These are phyloP conservation scores for Creolimax fragrantissima DNA, from an alignment of 78 protist species.

Conservation along the genomic window DNA sequence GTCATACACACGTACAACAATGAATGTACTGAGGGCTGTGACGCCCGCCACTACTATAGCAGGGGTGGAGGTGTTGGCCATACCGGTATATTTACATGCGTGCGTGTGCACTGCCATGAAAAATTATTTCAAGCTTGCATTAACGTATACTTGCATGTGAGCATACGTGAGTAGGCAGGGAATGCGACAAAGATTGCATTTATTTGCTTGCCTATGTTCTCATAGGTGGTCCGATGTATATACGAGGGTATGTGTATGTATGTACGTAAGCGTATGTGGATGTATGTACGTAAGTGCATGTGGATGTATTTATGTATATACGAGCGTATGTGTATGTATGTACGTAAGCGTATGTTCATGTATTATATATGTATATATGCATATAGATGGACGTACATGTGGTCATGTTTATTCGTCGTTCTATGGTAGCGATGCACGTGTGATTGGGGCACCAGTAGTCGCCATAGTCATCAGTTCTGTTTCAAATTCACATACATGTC, in stretches of 20 bases:
- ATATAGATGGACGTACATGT: background rate
- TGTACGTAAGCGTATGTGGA: background rate
- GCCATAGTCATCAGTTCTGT: no score
- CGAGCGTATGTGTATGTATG: background rate
- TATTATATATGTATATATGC: background rate
- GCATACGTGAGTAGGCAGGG: no score
- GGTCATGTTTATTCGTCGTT: background rate
- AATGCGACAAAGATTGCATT: no score
- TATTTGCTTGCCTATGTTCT: no score
- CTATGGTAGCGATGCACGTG: background rate
- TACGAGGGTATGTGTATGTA: background rate
- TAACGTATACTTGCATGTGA: no score
- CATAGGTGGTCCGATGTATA: no score
- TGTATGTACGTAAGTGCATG: background rate
- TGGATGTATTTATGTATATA: background rate
- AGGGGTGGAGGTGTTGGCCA: no score
- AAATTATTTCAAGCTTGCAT: no score
- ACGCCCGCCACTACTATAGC: background rate
- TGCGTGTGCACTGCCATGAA: no score
- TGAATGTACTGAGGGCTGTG: background rate
- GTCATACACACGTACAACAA: background rate
- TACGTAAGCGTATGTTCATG: background rate
- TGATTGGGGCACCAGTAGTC: no score
- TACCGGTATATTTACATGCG: no score
- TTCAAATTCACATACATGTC: background rate